Conservation (phyloP, 2,329 filamentous ascomycete species). For the Xylariomycetidae sp. region DNA sequence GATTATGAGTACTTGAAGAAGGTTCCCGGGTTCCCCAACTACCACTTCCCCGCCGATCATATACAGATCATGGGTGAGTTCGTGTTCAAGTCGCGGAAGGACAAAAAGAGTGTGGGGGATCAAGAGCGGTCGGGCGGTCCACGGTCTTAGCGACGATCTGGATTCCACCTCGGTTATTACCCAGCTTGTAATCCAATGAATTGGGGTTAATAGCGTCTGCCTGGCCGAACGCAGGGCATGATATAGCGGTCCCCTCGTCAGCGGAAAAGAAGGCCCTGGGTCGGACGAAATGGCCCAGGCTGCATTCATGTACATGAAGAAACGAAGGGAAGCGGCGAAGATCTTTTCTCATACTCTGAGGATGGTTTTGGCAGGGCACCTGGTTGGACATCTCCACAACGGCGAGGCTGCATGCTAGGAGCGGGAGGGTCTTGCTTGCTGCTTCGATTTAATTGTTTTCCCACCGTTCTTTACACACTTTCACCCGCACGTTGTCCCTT, state of each 20-base stretch:
- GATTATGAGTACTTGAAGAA: constrained; percentile 79
- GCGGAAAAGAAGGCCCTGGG: no score
- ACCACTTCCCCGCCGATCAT: constrained; percentile 91
- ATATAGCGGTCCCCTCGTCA: constrained; percentile 7
- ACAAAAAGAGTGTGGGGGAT: constrained; percentile 52
- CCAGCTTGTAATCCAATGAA: no score
- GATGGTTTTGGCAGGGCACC: constrained; percentile 20
- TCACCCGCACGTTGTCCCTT: no score
- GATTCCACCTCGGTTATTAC: no score
- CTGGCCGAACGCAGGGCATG: no score
- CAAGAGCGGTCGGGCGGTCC: constrained; percentile 15
- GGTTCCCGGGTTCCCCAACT: constrained; percentile 88
- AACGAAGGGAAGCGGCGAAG: constrained; percentile 14
- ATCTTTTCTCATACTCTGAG: constrained; percentile 24
- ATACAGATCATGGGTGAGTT: constrained; percentile 87
- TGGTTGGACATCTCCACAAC: constrained; percentile 25
- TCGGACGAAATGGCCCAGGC: constrained; percentile 6
- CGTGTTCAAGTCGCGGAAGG: constrained; percentile 80
- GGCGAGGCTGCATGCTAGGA: constrained; percentile 15
- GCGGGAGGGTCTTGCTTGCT: constrained; percentile 14
- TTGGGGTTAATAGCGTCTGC: no score
- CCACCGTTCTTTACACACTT: constrained; percentile 2
- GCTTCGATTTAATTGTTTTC: constrained; percentile 12
- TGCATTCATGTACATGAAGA: constrained; percentile 19
- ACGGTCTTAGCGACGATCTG: no score